These are phyloP conservation scores for Sporothrix inflata DNA, from an alignment of 2,329 filamentous ascomycete species.

Conservation along the genomic window DNA sequence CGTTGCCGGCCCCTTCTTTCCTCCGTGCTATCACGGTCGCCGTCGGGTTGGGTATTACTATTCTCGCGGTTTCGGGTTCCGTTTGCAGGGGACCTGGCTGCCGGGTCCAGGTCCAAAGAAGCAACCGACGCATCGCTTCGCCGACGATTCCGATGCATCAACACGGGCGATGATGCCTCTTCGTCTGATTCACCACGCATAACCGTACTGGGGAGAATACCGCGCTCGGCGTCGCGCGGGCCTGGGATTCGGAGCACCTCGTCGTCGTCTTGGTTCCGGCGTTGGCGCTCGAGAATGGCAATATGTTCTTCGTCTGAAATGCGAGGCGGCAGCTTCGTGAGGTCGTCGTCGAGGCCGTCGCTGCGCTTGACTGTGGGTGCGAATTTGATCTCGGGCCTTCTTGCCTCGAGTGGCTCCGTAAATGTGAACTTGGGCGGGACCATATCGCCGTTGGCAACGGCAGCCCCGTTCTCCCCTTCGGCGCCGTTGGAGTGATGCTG, in stretches of 20 bases:
- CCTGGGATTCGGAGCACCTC: conserved; percentile 80
- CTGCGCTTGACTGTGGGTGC: conserved; percentile 66
- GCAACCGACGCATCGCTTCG: conserved; percentile 39
- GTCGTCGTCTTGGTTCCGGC: conserved; percentile 67
- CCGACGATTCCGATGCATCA: conserved; percentile 11
- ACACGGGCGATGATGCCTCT: conserved; percentile 36
- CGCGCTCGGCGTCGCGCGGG: conserved; percentile 85
- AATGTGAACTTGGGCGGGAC: conserved; percentile 21
- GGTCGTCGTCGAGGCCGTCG: conserved; percentile 56
- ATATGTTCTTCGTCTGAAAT: conserved; percentile 77
- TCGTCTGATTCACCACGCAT: conserved; percentile 43
- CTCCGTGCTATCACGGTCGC: conserved; percentile 15
- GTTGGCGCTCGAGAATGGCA: conserved; percentile 82
- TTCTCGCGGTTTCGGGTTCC: background rate
- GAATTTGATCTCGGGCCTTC: conserved; percentile 64
- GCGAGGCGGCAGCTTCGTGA: conserved; percentile 54
- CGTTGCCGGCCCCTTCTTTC: background rate
- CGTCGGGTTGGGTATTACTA: background rate
- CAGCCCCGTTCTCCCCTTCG: background rate
- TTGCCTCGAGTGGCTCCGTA: conserved; percentile 35
- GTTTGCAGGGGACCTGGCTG: conserved; percentile 1
- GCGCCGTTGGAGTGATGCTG: background rate
- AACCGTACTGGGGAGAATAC: conserved; percentile 67
- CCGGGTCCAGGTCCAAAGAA: conserved; percentile 36
- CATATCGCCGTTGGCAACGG: conserved; percentile 1